Conservation (phyloP, 306 rosid genomes). For the Echinosophora koreensis region DNA sequence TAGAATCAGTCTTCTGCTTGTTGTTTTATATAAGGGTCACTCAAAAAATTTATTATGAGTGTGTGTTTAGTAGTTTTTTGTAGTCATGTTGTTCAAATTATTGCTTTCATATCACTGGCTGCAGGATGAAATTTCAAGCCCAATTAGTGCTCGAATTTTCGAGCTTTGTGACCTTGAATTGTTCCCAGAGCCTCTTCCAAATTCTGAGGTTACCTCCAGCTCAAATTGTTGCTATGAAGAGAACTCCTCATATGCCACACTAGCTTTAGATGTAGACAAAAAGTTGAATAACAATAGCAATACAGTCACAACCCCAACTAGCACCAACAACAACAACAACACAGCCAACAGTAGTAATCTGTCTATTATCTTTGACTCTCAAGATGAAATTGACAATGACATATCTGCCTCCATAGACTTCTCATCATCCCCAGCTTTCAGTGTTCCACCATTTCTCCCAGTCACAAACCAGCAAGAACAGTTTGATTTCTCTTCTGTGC, state of each 20-base stretch:
- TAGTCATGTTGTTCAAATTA: conserved; percentile 44
- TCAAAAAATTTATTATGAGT: conserved; percentile 5
- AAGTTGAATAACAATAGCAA: conserved; percentile 60
- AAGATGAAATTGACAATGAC: conserved; percentile 83
- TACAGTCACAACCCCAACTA: conserved; percentile 47
- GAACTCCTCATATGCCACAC: conserved; percentile 68
- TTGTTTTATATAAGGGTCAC: conserved; percentile 48
- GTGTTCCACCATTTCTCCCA: conserved; percentile 53
- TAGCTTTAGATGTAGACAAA: conserved; percentile 60
- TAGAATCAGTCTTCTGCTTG: conserved; percentile 51
- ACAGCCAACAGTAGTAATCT: conserved; percentile 58
- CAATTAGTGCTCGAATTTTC: conserved; percentile 67
- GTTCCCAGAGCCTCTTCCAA: conserved; percentile 78
- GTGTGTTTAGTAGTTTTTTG: background rate
- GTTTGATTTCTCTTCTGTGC: conserved; percentile 67
- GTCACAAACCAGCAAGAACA: conserved; percentile 58
- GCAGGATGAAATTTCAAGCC: conserved; percentile 97
- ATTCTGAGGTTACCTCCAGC: conserved; percentile 82
- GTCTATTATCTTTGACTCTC: conserved; percentile 75
- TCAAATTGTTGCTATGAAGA: conserved; percentile 87
- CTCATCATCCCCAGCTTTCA: conserved; percentile 68
- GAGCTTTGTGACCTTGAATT: conserved; percentile 76
- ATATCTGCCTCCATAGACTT: conserved; percentile 92
- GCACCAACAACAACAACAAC: conserved; percentile 43
- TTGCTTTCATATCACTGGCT: conserved; percentile 46